Conservation (phyloP, 257 asterid genomes). For the Leptodermis oblonga region DNA sequence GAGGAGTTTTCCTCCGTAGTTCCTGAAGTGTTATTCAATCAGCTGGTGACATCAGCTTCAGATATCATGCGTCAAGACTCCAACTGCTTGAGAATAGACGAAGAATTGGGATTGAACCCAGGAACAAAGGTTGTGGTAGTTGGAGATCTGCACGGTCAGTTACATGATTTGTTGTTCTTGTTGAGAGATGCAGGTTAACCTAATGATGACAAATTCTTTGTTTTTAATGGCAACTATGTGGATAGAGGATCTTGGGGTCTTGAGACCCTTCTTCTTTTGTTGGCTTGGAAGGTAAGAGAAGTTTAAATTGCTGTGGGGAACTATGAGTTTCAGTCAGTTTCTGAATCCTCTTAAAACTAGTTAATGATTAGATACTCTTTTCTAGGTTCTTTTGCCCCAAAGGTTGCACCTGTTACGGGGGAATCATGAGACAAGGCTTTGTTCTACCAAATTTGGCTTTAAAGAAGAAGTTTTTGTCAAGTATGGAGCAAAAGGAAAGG, state of each 20-base stretch:
- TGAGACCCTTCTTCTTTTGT: too few species aligned
- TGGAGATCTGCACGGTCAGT: conserved; percentile 87
- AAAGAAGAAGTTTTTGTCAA: conserved; percentile 82
- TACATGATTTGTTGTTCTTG: conserved; percentile 79
- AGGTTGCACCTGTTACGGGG: conserved; percentile 90
- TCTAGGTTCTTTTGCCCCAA: conserved; percentile 79
- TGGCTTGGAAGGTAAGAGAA: conserved; percentile 65
- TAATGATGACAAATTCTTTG: conserved; percentile 70
- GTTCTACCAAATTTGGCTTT: conserved; percentile 92
- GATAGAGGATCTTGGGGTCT: too few species aligned
- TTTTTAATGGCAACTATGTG: too few species aligned
- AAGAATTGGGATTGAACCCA: too few species aligned
- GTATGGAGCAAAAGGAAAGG: conserved; percentile 80
- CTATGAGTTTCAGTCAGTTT: neutral
- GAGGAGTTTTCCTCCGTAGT: too few species aligned
- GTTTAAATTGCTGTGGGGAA: neutral
- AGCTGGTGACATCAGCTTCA: too few species aligned
- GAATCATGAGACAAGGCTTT: conserved; percentile 88
- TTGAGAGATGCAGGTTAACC: conserved; percentile 76
- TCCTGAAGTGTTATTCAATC: too few species aligned
- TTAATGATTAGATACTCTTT: conserved; percentile 8
- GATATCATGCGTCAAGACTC: too few species aligned
- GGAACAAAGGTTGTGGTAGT: too few species aligned
- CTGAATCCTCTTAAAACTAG: neutral
- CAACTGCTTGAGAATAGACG: too few species aligned